These are phyloP conservation scores for Yamadazyma endophytica DNA, from an alignment of 805 yeast species.

Conservation along the genomic window DNA sequence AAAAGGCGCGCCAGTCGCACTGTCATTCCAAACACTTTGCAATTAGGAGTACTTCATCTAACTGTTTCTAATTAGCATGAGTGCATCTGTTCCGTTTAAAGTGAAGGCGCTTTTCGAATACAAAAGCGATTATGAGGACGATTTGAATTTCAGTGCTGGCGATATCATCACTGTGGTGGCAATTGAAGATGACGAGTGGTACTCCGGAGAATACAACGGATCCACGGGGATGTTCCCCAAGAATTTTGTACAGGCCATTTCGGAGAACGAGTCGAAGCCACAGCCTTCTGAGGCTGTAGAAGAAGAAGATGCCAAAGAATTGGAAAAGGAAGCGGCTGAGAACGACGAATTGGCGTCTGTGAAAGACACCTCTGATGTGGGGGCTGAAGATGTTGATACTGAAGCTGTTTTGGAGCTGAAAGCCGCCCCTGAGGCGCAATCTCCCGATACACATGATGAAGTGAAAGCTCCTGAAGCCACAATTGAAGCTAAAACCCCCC, in stretches of 20 bases:
- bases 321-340: neutral
- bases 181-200: conserved; percentile 92
- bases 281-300: conserved; percentile 2
- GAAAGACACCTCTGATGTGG: neutral
- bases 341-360: too few relatives aligned
- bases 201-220: conserved; percentile 64
- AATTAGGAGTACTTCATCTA: too few relatives aligned
- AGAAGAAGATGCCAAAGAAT: conserved; percentile 1
- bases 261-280: conserved; percentile 3
- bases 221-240: conserved; percentile 82
- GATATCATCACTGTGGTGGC: conserved; percentile 71
- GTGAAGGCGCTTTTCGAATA: conserved; percentile 70
- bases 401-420: conserved; percentile 2
- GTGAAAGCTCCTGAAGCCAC: neutral
- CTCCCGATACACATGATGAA: neutral
- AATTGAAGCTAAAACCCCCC: neutral
- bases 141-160: conserved; percentile 64
- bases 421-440: neutral
- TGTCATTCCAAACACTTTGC: too few relatives aligned
- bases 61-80: too few relatives aligned
- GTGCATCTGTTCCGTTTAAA: conserved; percentile 52
- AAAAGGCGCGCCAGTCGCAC: neutral
- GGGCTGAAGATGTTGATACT: conserved; percentile 1
- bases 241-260: conserved; percentile 60
- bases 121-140: conserved; percentile 67